phyloP scores from a whole-genome alignment of 1,139 yeast genomes.

The Schwanniomyces etchellsii region DNA sequence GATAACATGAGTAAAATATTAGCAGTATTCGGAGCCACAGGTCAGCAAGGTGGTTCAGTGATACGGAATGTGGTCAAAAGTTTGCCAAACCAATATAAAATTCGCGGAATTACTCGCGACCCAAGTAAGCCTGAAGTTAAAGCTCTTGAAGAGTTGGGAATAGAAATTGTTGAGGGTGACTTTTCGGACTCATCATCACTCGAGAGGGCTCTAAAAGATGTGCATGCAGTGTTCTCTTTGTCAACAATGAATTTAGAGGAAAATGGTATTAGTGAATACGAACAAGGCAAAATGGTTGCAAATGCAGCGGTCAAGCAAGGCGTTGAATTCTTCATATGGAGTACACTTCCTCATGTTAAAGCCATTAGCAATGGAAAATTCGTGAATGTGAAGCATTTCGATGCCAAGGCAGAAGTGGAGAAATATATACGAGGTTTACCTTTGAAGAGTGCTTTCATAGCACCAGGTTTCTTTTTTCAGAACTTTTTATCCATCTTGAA shows the following conservation, averaged over 20 bases:
- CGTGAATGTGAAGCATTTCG: constrained; percentile 1
- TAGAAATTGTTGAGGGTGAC: constrained; percentile 8
- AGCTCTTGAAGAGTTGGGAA: constrained; percentile 5
- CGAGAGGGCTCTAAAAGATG: constrained; percentile 5
- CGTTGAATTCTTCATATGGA: constrained; percentile 5
- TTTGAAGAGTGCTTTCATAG: constrained; percentile 5
- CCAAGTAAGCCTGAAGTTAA: constrained; percentile 2
- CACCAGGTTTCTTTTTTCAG: constrained; percentile 6
- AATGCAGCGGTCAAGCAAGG: constrained; percentile 4
- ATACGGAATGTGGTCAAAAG: constrained; percentile 4
- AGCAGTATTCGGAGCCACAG: constrained; percentile 9
- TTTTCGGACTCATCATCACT: constrained; percentile 2
- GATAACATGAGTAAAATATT: constrained; percentile 6
- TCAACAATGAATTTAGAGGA: too few species aligned
- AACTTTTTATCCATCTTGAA: constrained; percentile 2
- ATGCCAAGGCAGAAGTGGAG: constrained; percentile 5
- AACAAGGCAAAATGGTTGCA: constrained; percentile 4
- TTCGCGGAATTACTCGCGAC: constrained; percentile 9
- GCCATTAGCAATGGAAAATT: constrained; percentile 4
- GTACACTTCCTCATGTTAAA: constrained; percentile 3
- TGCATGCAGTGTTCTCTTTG: constrained; percentile 6
- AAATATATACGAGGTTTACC: constrained; percentile 4
- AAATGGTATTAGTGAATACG: neutral
- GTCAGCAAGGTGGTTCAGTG: constrained; percentile 9
- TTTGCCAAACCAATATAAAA: constrained; percentile 5